Evolutionary conservation across 371 early-diverging fungal species (phyloP).

Genomic region (Lichtheimia ornata): DNA sequence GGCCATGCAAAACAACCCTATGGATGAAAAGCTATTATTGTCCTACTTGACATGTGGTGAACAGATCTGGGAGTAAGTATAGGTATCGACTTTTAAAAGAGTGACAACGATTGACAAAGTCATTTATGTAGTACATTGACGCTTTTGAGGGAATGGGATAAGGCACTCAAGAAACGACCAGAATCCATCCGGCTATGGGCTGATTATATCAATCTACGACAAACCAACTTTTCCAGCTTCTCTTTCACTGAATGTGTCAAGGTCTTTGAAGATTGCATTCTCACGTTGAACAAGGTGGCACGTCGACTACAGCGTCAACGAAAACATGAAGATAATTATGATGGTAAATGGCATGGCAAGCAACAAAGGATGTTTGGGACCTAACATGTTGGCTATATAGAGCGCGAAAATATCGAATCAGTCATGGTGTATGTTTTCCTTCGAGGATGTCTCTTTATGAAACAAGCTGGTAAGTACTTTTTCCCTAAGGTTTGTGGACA

Average conservation of each 20-base stretch:
- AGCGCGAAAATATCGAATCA: conserved; percentile 51
- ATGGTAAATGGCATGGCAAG: conserved; percentile 11
- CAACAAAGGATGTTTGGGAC: neutral
- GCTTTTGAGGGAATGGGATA: conserved; percentile 75
- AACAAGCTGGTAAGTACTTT: conserved; percentile 57
- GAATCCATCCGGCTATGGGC: conserved; percentile 69
- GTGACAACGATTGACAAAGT: neutral
- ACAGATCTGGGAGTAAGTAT: conserved; percentile 64
- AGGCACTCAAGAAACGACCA: conserved; percentile 49
- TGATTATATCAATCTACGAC: conserved; percentile 74
- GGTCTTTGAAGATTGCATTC: conserved; percentile 68
- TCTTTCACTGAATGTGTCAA: conserved; percentile 61
- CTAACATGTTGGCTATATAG: conserved; percentile 9
- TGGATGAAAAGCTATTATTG: conserved; percentile 53
- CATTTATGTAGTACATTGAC: conserved; percentile 38
- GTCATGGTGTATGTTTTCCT: conserved; percentile 66
- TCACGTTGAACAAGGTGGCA: conserved; percentile 26
- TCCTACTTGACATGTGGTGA: conserved; percentile 65
- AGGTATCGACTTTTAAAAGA: neutral
- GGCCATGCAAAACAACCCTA: conserved; percentile 67
- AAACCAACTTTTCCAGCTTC: conserved; percentile 73
- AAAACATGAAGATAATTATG: conserved; percentile 14
- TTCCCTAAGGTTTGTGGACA: neutral
- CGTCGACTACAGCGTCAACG: conserved; percentile 10
- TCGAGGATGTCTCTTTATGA: conserved; percentile 65